A percentile compares a stretch with the other conserved stretches of the same genome.
Evolutionary conservation across 495 filamentous ascomycete genomes (phyloP).

Genomic region (Penicillium diatomitis): DNA sequence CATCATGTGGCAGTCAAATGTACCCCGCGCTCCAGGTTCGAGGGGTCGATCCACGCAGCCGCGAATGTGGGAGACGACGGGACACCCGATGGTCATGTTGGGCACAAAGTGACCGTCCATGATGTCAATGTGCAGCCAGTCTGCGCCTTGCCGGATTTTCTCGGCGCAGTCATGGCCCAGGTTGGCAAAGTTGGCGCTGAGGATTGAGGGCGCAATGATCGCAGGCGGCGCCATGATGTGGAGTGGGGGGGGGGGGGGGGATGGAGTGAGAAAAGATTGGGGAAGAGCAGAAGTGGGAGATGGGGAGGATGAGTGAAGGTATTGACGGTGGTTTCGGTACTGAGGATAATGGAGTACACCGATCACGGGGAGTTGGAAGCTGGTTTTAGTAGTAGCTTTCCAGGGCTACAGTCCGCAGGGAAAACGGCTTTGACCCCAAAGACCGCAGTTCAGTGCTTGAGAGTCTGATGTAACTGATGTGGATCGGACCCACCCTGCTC

Average conservation of each 20-base stretch:
- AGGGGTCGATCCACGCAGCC: conserved; percentile 61
- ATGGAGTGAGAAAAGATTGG: background rate
- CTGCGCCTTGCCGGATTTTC: conserved; percentile 73
- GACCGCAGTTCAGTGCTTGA: too few species aligned
- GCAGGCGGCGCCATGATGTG: conserved; percentile 70
- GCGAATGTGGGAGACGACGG: conserved; percentile 89
- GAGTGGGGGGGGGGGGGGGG: background rate
- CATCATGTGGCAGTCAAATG: conserved; percentile 99
- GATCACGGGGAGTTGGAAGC: too few species aligned
- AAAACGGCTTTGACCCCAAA: too few species aligned
- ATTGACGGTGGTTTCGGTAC: too few species aligned
- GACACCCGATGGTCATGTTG: conserved; percentile 93
- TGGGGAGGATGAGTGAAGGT: background rate
- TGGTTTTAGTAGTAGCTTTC: too few species aligned
- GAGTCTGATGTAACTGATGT: too few species aligned
- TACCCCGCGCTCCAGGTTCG: conserved; percentile 59
- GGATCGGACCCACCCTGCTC: too few species aligned
- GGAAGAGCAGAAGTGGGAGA: background rate
- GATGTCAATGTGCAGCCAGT: conserved; percentile 75
- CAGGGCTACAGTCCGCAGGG: too few species aligned
- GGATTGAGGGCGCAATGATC: conserved; percentile 94
- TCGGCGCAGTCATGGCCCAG: conserved; percentile 75
- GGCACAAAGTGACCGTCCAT: conserved; percentile 98
- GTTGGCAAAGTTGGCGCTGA: conserved; percentile 87
- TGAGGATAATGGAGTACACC: too few species aligned